Conservation (phyloP, 2,329 filamentous ascomycete species). For the Coniosporium tulheliwenetii region DNA sequence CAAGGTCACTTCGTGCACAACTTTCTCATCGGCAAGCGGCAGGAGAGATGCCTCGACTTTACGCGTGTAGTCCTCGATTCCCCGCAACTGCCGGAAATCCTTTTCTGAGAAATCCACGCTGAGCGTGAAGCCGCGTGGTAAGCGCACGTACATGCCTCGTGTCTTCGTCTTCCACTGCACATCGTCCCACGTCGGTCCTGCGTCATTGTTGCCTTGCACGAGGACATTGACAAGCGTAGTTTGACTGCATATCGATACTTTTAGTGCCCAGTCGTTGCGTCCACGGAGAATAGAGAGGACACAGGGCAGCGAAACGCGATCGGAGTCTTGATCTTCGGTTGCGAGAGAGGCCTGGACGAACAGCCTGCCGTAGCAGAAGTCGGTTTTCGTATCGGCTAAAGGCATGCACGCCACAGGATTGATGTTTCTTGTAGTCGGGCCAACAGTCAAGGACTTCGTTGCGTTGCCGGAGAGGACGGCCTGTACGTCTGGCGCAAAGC, state of each 20-base stretch:
- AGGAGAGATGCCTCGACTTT: slow-evolving; percentile 60
- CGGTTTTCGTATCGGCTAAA: slow-evolving; percentile 54
- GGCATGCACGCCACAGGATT: slow-evolving; percentile 55
- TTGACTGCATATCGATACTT: slow-evolving; percentile 65
- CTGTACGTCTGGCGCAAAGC: slow-evolving; percentile 54
- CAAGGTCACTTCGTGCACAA: slow-evolving; percentile 54
- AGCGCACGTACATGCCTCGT: slow-evolving; percentile 48
- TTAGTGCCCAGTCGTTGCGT: slow-evolving; percentile 51
- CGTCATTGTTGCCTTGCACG: slow-evolving; percentile 52
- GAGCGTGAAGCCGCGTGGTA: slow-evolving; percentile 63
- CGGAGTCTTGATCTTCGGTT: slow-evolving; percentile 53
- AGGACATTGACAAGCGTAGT: slow-evolving; percentile 60
- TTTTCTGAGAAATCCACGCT: slow-evolving; percentile 54
- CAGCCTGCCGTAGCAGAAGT: slow-evolving; percentile 68
- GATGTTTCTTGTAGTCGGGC: slow-evolving; percentile 23
- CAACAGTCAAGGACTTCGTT: slow-evolving; percentile 26
- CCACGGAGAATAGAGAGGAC: slow-evolving; percentile 61
- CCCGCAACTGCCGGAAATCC: slow-evolving; percentile 69
- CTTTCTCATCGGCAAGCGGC: slow-evolving; percentile 51
- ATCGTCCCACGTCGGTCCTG: slow-evolving; percentile 65
- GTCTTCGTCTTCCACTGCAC: slow-evolving; percentile 61
- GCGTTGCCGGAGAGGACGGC: slow-evolving; percentile 50
- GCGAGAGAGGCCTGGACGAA: slow-evolving; percentile 59
- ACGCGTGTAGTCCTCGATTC: slow-evolving; percentile 70
- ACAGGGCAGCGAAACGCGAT: slow-evolving; percentile 55